Conservation (phyloP, 176 grass and related monocot genomes). For the Paspalum notatum region DNA sequence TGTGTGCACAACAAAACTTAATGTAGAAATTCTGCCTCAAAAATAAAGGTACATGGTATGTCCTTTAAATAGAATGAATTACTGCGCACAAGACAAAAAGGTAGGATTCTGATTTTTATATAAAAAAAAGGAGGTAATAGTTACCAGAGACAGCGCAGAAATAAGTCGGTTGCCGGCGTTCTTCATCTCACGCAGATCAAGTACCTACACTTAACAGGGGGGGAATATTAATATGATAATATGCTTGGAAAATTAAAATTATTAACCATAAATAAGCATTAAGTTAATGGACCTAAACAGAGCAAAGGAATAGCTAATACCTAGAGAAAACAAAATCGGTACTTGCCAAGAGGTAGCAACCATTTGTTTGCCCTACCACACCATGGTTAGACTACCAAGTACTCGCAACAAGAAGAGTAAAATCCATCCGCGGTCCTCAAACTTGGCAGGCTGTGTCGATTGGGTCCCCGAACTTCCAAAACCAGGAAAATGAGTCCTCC, state of each 20-base stretch:
- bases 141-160: conserved; percentile 73
- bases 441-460: too few relatives aligned
- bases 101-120: neutral
- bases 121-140: neutral
- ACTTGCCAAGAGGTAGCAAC: too few relatives aligned
- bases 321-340: neutral
- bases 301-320: neutral
- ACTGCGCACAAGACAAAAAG: neutral
- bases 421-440: too few relatives aligned
- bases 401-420: too few relatives aligned
- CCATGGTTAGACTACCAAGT: too few relatives aligned
- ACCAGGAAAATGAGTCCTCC: too few relatives aligned
- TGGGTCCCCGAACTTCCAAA: too few relatives aligned
- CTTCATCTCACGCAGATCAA: conserved; percentile 82
- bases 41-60: neutral
- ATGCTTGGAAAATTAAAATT: neutral
- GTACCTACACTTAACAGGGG: conserved; percentile 46
- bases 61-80: too few relatives aligned
- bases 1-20: neutral
- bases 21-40: neutral
- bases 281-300: neutral
- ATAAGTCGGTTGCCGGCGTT: conserved; percentile 65
- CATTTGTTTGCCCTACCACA: too few relatives aligned
- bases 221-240: neutral
- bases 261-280: neutral